phyloP scores from a whole-genome alignment of 441 rosid genomes.

The Mallotus japonicus region DNA sequence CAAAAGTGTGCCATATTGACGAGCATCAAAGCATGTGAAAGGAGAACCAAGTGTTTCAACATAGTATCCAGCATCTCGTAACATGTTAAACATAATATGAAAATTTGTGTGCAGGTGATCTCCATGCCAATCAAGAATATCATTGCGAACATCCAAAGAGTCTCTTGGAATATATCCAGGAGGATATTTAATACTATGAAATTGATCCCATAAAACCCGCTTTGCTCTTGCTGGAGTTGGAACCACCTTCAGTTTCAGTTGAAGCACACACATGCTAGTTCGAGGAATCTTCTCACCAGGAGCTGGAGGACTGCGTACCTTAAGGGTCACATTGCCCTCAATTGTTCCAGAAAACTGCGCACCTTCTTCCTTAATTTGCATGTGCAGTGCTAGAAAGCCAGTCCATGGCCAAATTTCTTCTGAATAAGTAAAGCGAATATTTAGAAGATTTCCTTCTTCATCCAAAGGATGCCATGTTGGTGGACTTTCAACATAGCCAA shows the following conservation, averaged over 20 bases:
- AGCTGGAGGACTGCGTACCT: slow-evolving; percentile 68
- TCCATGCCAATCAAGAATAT: slow-evolving; percentile 99
- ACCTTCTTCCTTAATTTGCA: slow-evolving; percentile 99
- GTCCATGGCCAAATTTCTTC: slow-evolving; percentile 98
- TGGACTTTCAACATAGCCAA: slow-evolving; percentile 74
- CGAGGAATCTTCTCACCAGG: slow-evolving; percentile 61
- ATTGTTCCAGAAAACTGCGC: slow-evolving; percentile 76
- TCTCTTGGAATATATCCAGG: slow-evolving; percentile 98
- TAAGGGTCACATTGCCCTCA: slow-evolving; percentile 80
- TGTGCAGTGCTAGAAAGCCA: slow-evolving; percentile 89
- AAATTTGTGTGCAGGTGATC: slow-evolving; percentile 98
- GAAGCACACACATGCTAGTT: slow-evolving; percentile 74
- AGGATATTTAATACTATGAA: slow-evolving; percentile 95
- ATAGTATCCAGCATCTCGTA: slow-evolving; percentile 90
- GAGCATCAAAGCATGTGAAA: slow-evolving; percentile 93
- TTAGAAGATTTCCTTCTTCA: slow-evolving; percentile 91
- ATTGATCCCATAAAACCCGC: slow-evolving; percentile 96
- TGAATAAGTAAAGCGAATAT: slow-evolving; percentile 78
- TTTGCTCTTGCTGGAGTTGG: slow-evolving; percentile 89
- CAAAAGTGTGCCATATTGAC: slow-evolving; percentile 88
- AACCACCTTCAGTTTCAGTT: slow-evolving; percentile 76
- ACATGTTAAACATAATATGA: slow-evolving; percentile 93
- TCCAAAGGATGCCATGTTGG: slow-evolving; percentile 90
- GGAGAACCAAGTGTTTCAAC: slow-evolving; percentile 98
- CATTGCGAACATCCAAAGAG: slow-evolving; percentile 95